Conservation (phyloP, 805 yeast genomes). For the Helenozyma rhizophorensis region DNA sequence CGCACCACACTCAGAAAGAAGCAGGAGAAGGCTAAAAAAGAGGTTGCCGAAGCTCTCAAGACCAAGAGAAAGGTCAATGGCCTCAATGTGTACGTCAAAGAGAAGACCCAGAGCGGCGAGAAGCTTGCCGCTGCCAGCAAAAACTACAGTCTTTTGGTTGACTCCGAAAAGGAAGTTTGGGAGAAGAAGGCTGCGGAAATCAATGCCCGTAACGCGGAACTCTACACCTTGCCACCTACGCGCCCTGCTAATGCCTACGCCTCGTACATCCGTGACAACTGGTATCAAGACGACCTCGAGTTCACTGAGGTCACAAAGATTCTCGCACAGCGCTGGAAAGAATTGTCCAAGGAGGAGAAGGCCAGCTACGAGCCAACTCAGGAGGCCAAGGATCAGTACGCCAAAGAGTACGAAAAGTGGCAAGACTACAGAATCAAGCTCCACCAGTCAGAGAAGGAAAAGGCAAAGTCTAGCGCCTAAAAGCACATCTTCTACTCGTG, state of each 20-base stretch:
- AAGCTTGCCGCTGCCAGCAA: slow-evolving; percentile 15
- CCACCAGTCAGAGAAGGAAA: too few relatives aligned
- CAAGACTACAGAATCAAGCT: slow-evolving; percentile 23
- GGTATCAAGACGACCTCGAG: slow-evolving; percentile 15
- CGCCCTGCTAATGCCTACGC: slow-evolving; percentile 29
- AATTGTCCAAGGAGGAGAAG: slow-evolving; percentile 27
- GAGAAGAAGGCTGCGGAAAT: slow-evolving; percentile 22
- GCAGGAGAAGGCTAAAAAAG: slow-evolving; percentile 9
- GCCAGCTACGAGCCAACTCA: slow-evolving; percentile 17
- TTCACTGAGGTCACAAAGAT: slow-evolving; percentile 24
- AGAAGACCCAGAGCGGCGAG: slow-evolving; percentile 10
- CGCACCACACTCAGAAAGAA: slow-evolving; percentile 1
- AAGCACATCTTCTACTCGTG: too few relatives aligned
- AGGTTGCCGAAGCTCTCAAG: slow-evolving; percentile 20
- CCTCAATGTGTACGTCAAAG: slow-evolving; percentile 23
- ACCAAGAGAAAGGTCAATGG: slow-evolving; percentile 20
- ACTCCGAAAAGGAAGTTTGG: slow-evolving; percentile 25
- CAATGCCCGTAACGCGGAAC: slow-evolving; percentile 22
- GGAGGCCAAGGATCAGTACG: slow-evolving; percentile 18
- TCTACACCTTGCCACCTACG: slow-evolving; percentile 32
- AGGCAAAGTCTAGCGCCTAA: too few relatives aligned
- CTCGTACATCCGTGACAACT: slow-evolving; percentile 25
- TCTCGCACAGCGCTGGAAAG: slow-evolving; percentile 27
- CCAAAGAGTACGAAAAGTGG: slow-evolving; percentile 26
- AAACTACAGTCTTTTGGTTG: slow-evolving; percentile 25